These are phyloP conservation scores for Daedaleopsis nitida DNA, from an alignment of 768 basidiomycete species.

Conservation along the genomic window DNA sequence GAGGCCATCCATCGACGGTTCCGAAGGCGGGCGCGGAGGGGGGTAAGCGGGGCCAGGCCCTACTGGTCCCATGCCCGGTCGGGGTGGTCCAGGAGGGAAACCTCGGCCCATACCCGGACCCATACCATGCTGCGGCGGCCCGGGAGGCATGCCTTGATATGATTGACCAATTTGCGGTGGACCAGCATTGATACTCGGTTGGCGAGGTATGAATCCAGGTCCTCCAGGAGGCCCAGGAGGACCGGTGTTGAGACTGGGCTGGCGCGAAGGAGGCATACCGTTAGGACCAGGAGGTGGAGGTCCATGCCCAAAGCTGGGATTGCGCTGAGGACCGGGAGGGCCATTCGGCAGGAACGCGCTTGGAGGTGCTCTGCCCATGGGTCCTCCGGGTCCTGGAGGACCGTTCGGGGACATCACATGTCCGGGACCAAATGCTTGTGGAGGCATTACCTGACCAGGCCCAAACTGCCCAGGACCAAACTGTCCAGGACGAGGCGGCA, in stretches of 20 bases:
- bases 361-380: constrained; percentile 4
- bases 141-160: constrained; percentile 9
- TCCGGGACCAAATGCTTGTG: constrained; percentile 19
- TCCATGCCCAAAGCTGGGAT: constrained; percentile 13
- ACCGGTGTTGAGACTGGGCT: constrained; percentile 6
- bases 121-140: not conserved
- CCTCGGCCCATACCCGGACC: not conserved
- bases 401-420: constrained; percentile 12
- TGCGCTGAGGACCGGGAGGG: constrained; percentile 5
- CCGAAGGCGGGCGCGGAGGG: constrained; percentile 27
- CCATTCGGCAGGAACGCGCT: constrained; percentile 3
- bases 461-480: constrained; percentile 27
- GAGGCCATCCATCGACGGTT: constrained; percentile 33
- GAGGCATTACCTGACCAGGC: constrained; percentile 21
- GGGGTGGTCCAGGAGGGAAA: constrained; percentile 3
- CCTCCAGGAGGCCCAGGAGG: not conserved
- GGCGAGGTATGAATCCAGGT: not conserved
- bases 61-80: constrained; percentile 12
- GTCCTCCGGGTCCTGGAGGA: constrained; percentile 13
- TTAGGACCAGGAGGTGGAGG: constrained; percentile 10
- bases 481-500: constrained; percentile 26
- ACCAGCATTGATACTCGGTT: not conserved
- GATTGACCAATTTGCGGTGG: constrained; percentile 14
- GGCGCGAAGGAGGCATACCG: constrained; percentile 18
- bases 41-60: constrained; percentile 4